Percentiles rank a stretch among this genome's conserved stretches.
Evolutionary conservation across 129 eudicot genomes (phyloP).

Genomic region (Kitagawia praeruptora): DNA sequence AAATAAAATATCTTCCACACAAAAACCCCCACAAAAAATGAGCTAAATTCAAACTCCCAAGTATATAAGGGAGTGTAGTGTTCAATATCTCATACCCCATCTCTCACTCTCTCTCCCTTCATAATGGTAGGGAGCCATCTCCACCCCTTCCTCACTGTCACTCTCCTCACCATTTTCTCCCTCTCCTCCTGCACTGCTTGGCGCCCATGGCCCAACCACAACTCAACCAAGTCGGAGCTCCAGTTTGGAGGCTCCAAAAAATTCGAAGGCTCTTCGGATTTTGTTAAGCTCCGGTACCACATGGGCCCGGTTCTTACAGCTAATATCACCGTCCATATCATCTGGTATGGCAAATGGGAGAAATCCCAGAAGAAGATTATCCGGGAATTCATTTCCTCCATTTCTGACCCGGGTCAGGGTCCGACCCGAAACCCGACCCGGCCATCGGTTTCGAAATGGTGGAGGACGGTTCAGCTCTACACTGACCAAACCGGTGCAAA

Average conservation of each 20-base stretch:
- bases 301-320: conserved; percentile 91
- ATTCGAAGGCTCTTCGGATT: conserved; percentile 86
- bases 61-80: not conserved
- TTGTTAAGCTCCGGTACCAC: conserved; percentile 67
- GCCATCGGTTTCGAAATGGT: conserved; percentile 68
- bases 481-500: conserved; percentile 85
- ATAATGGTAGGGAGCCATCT: not conserved
- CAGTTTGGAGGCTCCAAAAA: conserved; percentile 56
- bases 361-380: conserved; percentile 68
- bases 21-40: not conserved
- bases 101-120: not conserved
- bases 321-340: conserved; percentile 70
- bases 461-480: conserved; percentile 75
- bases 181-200: not conserved
- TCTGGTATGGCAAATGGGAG: conserved; percentile 89
- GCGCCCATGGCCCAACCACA: conserved; percentile 30
- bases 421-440: conserved; percentile 13
- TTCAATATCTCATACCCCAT: not conserved
- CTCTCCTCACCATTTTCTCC: not conserved
- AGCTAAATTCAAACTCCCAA: not conserved
- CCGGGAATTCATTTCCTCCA: conserved; percentile 75
- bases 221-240: conserved; percentile 24
- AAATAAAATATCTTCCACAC: not conserved
- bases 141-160: not conserved
- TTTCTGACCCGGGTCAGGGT: conserved; percentile 36